A percentile compares a stretch with the other conserved stretches of the same genome.
Conservation (phyloP, 345 rosid genomes). For the Excoecaria agallocha region DNA sequence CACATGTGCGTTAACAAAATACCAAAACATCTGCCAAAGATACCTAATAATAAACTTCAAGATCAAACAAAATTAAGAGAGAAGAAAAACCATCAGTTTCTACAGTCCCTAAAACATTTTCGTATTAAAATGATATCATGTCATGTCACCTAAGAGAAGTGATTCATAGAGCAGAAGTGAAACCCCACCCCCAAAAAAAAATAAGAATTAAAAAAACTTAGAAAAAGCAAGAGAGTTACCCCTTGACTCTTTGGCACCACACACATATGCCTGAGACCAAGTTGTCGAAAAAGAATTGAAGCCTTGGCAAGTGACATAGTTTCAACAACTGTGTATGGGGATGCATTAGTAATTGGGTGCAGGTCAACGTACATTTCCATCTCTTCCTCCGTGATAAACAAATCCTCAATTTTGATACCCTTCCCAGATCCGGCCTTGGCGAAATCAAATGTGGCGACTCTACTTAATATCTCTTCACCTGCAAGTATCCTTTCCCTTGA, state of each 20-base stretch:
- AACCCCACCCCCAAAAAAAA: not conserved
- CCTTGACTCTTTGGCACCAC: constrained; percentile 82
- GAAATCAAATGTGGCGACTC: constrained; percentile 68
- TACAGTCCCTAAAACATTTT: not conserved
- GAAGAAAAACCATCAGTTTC: not conserved
- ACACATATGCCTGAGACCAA: constrained; percentile 82
- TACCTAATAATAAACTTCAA: too few relatives aligned
- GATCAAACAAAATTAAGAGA: too few relatives aligned
- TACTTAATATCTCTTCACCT: constrained; percentile 45
- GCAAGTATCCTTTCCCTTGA: constrained; percentile 39
- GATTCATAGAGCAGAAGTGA: not conserved
- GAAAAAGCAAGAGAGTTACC: constrained; percentile 34
- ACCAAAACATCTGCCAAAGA: not conserved
- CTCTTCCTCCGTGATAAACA: constrained; percentile 59
- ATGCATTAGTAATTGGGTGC: constrained; percentile 73
- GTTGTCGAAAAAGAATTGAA: constrained; percentile 72
- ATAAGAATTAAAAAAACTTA: not conserved
- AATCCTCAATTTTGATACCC: constrained; percentile 72
- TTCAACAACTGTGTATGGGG: constrained; percentile 87
- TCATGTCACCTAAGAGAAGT: not conserved
- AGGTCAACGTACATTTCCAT: constrained; percentile 98
- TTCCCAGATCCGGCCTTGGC: constrained; percentile 83
- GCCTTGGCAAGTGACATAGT: constrained; percentile 83
- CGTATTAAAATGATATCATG: not conserved
- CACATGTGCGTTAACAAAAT: not conserved